Percentiles rank a stretch among this genome's conserved stretches.
phyloP scores from a whole-genome alignment of 192 early-diverging fungal genomes.

The Podila epigama region DNA sequence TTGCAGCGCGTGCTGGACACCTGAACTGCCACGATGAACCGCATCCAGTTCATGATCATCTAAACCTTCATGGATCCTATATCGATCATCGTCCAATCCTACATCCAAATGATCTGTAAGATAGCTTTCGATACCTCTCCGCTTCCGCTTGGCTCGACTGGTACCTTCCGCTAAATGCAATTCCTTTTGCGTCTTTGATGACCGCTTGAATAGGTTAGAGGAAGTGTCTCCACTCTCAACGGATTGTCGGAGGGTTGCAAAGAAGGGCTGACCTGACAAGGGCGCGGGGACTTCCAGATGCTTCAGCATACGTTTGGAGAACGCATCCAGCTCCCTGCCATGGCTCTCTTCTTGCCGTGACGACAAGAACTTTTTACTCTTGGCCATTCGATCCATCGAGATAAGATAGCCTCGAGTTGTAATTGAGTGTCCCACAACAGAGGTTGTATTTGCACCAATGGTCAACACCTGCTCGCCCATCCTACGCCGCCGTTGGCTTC shows the following conservation, averaged over 20 bases:
- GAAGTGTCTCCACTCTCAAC: too few relatives aligned
- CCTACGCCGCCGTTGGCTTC: background rate
- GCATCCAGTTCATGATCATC: background rate
- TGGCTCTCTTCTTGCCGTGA: background rate
- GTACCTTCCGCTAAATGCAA: background rate
- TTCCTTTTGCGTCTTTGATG: too few relatives aligned
- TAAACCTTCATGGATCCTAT: background rate
- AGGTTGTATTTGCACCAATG: slow-evolving; percentile 2
- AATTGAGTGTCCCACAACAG: slow-evolving; percentile 16
- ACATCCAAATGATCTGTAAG: too few relatives aligned
- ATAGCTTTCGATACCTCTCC: too few relatives aligned
- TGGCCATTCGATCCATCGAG: slow-evolving; percentile 6
- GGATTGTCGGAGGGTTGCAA: too few relatives aligned
- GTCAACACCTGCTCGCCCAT: background rate
- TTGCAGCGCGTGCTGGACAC: too few relatives aligned
- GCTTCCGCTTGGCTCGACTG: too few relatives aligned
- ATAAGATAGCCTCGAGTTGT: slow-evolving; percentile 15
- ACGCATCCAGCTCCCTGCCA: slow-evolving; percentile 3
- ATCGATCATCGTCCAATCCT: background rate
- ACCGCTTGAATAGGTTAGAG: too few relatives aligned
- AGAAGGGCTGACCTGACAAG: background rate
- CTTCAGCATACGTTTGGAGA: slow-evolving; percentile 15
- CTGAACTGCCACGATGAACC: background rate
- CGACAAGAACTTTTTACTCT: background rate
- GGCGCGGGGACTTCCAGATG: slow-evolving; percentile 4